These are phyloP conservation scores for Arthrobotrys iridis DNA, from an alignment of 2,329 filamentous ascomycete genomes.

Conservation along the genomic window DNA sequence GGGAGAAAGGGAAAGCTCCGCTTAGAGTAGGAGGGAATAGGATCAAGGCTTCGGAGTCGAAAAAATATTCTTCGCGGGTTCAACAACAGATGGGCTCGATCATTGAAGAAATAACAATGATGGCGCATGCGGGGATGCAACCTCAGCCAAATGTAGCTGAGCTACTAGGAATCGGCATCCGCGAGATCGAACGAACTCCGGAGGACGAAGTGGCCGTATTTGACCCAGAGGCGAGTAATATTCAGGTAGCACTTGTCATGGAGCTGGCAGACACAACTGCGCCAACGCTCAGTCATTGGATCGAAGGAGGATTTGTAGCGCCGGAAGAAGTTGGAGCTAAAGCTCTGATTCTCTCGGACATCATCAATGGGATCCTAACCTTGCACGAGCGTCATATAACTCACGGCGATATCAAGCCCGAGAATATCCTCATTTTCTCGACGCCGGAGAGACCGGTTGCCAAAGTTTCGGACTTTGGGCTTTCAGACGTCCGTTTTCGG, in stretches of 20 bases:
- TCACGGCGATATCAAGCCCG: conserved; percentile 12
- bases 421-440: conserved; percentile 11
- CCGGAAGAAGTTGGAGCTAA: background rate
- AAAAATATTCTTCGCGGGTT: background rate
- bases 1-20: background rate
- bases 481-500: background rate
- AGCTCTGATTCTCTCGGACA: conserved; percentile 1
- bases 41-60: background rate
- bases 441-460: background rate
- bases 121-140: background rate
- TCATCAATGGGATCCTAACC: background rate
- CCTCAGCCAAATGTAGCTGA: conserved; percentile 6
- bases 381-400: background rate
- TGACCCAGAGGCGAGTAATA: conserved; percentile 6
- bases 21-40: background rate
- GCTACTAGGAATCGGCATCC: background rate
- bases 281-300: conserved; percentile 4
- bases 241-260: background rate
- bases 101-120: background rate
- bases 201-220: background rate
- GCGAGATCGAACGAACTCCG: background rate
- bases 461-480: conserved; percentile 14
- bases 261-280: background rate
- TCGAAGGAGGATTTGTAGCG: background rate
- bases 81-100: background rate